Percentiles rank a stretch among this genome's conserved stretches.
These are phyloP conservation scores for Kappamyces sp. DNA, from an alignment of 192 early-diverging fungal species.

Conservation along the genomic window DNA sequence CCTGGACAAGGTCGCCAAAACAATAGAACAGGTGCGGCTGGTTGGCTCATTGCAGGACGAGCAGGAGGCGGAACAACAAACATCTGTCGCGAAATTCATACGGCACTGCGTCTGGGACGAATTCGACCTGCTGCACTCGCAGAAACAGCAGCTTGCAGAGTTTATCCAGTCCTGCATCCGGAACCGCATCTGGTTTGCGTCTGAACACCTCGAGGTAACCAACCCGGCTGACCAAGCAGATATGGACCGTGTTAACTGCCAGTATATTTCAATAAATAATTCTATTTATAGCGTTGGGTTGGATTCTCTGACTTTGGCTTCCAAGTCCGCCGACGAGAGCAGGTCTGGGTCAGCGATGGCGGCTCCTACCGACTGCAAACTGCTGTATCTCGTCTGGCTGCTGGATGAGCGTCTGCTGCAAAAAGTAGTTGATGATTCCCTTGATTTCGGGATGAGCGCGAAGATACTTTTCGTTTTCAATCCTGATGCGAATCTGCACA, in stretches of 20 bases:
- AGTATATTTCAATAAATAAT: constrained; percentile 2
- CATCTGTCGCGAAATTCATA: not conserved
- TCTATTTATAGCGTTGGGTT: not conserved
- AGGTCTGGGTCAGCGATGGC: not conserved
- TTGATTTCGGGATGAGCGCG: constrained; percentile 45
- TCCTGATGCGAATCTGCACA: constrained; percentile 27
- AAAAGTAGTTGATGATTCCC: constrained; percentile 34
- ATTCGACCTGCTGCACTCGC: constrained; percentile 2
- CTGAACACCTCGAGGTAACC: no score
- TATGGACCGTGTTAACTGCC: not conserved
- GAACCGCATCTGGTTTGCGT: not conserved
- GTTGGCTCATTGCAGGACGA: not conserved
- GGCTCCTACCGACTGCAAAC: constrained; percentile 12
- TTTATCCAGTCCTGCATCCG: constrained; percentile 11
- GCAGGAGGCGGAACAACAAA: constrained; percentile 8
- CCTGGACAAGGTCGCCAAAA: constrained; percentile 10
- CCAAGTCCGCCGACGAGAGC: not conserved
- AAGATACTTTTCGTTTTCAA: constrained; percentile 47
- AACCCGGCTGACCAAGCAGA: no score
- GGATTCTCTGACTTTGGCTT: constrained; percentile 2
- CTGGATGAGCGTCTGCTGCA: constrained; percentile 28
- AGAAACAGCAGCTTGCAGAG: not conserved
- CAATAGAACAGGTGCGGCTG: constrained; percentile 4
- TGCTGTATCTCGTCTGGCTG: constrained; percentile 29
- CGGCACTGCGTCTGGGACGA: constrained; percentile 10